A percentile compares a stretch with the other conserved stretches of the same genome.
Evolutionary conservation across 2,329 filamentous ascomycete genomes (phyloP).

Genomic region (Colletotrichum noveboracense): DNA sequence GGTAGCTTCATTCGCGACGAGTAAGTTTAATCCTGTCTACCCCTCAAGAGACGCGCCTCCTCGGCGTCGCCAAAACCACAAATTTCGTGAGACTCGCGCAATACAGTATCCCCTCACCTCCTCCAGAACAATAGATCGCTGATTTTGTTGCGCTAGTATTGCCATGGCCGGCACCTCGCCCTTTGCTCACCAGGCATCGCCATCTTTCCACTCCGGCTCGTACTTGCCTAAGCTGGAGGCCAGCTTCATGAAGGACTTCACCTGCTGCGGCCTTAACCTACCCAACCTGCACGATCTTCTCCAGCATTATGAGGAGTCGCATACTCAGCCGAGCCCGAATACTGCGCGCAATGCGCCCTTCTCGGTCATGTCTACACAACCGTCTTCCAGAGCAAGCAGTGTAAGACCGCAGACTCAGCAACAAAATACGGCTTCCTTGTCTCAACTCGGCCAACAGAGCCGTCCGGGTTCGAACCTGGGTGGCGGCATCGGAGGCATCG

Average conservation of each 20-base stretch:
- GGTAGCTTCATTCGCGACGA: slow-evolving; percentile 98
- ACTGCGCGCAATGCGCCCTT: slow-evolving; percentile 42
- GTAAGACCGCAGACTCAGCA: slow-evolving; percentile 19
- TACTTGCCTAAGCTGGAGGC: slow-evolving; percentile 96
- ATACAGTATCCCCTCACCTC: neutral
- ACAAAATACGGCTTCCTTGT: slow-evolving; percentile 15
- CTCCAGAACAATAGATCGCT: neutral
- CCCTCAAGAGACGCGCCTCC: neutral
- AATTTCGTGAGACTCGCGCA: neutral
- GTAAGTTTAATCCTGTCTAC: slow-evolving; percentile 62
- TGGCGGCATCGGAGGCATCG: slow-evolving; percentile 20
- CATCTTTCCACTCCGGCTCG: slow-evolving; percentile 94
- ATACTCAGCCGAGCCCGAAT: slow-evolving; percentile 71
- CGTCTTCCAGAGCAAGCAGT: slow-evolving; percentile 17
- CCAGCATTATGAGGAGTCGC: slow-evolving; percentile 95
- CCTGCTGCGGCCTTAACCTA: slow-evolving; percentile 88
- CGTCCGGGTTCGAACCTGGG: slow-evolving; percentile 11
- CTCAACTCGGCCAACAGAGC: slow-evolving; percentile 16
- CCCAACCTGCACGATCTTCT: slow-evolving; percentile 93
- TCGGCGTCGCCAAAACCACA: neutral
- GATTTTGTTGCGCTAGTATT: slow-evolving; percentile 63
- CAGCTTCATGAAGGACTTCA: slow-evolving; percentile 97
- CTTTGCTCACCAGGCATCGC: slow-evolving; percentile 80
- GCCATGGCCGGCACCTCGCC: slow-evolving; percentile 98
- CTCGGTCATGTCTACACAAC: slow-evolving; percentile 28